Evolutionary conservation across 352 stramenopile genomes (phyloP), one percentile per base, ranked within the genome.

Genomic region (Globisporangium spinosum): DNA sequence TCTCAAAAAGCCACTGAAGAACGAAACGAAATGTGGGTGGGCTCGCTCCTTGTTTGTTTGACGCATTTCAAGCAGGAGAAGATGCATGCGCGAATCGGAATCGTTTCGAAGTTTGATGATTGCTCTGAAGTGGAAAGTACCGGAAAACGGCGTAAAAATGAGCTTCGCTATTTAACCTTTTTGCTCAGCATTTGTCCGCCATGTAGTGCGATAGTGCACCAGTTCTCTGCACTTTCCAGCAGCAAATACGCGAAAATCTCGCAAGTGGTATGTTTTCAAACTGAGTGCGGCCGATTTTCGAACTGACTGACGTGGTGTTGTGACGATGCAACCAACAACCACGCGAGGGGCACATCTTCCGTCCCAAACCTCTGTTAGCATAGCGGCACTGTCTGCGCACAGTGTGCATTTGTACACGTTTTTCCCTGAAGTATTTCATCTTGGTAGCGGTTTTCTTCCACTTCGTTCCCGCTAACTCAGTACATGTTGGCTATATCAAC

Each of bases 241-340:
- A 51, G 43, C 43, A 51, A 51, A 51, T 51, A 23, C 43, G 43
- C 43, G 5, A 23, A 51, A 51, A 51, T 22, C 43, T 51, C 43
- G 17, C 2, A 51, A 22, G 43, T 23, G 43, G 43, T n/a, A 51
- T 51, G 17, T 23, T 51, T 51, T 23, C 17, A 49, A 51, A n/a
- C 43, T 22, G 43, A n/a, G 43, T 23, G 2, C 10, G 43, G 43
- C 17, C 17, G 17, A 51, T 35, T 49, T 32, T 38, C 15, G 25
- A 58, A 58, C 3, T 58, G 53, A 58, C 55, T 60, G 55, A 60
- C 55, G 55, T 60, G 55, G 55, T 22, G 55, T 60, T 60, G 55
- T 60, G 55, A 60, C 55, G 55, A 60, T 40, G 54, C 54, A 22
- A 59, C 9, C 25, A n/a, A 59, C 29, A 12, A n/a, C 32, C 17